Evolutionary conservation across 177 flowering plant genomes (phyloP).

Genomic region (Vitis hybrid): DNA sequence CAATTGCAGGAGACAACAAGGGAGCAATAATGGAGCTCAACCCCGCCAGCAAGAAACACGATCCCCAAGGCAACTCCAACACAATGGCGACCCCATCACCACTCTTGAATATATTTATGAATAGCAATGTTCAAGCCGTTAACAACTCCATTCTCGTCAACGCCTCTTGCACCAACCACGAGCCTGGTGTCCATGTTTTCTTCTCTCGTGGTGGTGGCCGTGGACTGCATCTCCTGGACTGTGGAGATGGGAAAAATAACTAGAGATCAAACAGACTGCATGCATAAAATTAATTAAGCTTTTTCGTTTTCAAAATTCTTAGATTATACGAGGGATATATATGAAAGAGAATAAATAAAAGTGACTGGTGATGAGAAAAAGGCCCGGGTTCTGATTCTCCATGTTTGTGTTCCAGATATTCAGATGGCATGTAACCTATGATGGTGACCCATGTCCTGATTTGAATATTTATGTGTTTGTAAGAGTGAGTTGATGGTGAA

Average conservation of each 20-base stretch:
- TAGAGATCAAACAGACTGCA: background rate
- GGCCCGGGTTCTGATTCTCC: constrained; percentile 19
- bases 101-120: constrained; percentile 50
- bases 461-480: too few relatives aligned
- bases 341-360: background rate
- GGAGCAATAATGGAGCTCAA: constrained; percentile 83
- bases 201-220: constrained; percentile 25
- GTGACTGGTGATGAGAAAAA: background rate
- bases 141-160: constrained; percentile 71
- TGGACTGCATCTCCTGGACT: constrained; percentile 17
- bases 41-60: constrained; percentile 18
- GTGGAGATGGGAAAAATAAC: constrained; percentile 11
- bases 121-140: constrained; percentile 82
- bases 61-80: too few relatives aligned
- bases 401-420: constrained; percentile 2
- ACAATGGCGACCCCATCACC: constrained; percentile 8
- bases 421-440: too few relatives aligned
- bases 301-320: too few relatives aligned
- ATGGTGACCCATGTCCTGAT: background rate
- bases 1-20: constrained; percentile 86
- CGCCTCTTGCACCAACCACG: constrained; percentile 41
- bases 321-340: too few relatives aligned
- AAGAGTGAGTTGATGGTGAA: too few relatives aligned
- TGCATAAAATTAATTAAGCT: too few relatives aligned
- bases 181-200: constrained; percentile 76